Percentiles rank a stretch among this genome's conserved stretches.
phyloP scores from a whole-genome alignment of 495 filamentous ascomycete species.

The Penicillium tannophilum region DNA sequence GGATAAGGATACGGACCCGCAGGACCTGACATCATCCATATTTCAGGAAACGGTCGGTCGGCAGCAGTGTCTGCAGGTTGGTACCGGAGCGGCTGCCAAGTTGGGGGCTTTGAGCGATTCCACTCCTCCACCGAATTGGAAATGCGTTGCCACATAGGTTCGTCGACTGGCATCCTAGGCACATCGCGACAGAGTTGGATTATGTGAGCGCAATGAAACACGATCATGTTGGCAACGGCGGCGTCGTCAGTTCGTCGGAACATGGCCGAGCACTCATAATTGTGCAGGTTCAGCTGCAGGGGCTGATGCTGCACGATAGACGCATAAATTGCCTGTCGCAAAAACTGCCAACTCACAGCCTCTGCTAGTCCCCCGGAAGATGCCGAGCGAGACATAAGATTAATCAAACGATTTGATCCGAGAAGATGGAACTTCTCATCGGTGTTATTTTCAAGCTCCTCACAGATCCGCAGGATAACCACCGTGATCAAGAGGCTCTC shows the following conservation, averaged over 20 bases:
- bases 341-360: constrained; percentile 44
- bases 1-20: constrained; percentile 27
- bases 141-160: constrained; percentile 26
- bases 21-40: constrained; percentile 44
- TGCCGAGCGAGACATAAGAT: constrained; percentile 38
- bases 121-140: constrained; percentile 33
- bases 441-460: constrained; percentile 36
- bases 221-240: constrained; percentile 36
- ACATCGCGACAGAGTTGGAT: constrained; percentile 32
- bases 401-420: constrained; percentile 41
- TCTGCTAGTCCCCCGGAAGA: constrained; percentile 42
- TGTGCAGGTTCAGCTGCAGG: constrained; percentile 37
- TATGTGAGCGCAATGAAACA: constrained; percentile 41
- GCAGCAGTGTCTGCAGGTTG: constrained; percentile 27
- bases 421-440: constrained; percentile 42
- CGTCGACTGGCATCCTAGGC: constrained; percentile 24
- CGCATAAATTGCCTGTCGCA: constrained; percentile 46
- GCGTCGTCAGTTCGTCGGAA: constrained; percentile 39
- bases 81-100: constrained; percentile 42
- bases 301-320: constrained; percentile 40
- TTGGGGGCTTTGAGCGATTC: constrained; percentile 31
- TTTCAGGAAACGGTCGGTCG: constrained; percentile 39
- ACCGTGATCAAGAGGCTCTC: constrained; percentile 41
- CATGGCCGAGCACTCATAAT: constrained; percentile 39
- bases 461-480: constrained; percentile 41